Base-by-base conservation (phyloP, 306 rosid species). In the Carpinus fangiana region DNA sequence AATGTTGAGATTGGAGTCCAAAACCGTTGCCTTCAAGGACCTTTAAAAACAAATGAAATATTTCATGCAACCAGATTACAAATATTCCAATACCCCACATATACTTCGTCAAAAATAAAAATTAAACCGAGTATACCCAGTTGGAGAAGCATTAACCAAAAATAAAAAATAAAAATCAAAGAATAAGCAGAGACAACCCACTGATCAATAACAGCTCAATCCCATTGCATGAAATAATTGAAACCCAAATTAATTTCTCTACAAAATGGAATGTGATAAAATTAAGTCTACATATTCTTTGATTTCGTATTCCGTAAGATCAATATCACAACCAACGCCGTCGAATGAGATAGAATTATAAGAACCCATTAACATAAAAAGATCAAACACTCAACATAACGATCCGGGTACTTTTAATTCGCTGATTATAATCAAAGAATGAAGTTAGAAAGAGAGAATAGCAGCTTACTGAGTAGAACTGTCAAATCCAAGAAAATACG, bases 21-120 rank as follows among this genome's bases (percentile, higher is more conserved):
- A 86, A 21, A 95, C 88, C 7, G 99, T 93, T 59, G 98, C 98
- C 83, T 95, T 95, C 84, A 95, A 88, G 20, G 99, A 95, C 95
- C 99, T 95, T 76, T 28, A 4, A 54, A 75, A 7, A 11, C 34
- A 68, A 79, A 73, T 68, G 5, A 62, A 26, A 80, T 72, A 5
- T 73, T 86, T 69, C 41, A 72, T 13, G 76, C 76, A 47, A 51
- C 72, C 76, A 59, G n/a, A 60, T 75, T 26, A 38, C 68, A 72
- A 4, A 11, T 4, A 45, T 53, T 46, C 70, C 8, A 61, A 71
- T 53, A 46, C 18, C 74, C 43, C 48, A 38, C 43, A 28, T 9
- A n/a, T 8, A 12, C 20, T 36, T 11, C 43, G 16, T 16, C 78
- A 52, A 51, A 50, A 11, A 31, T 5, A 66, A 45, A 21, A 38